These are phyloP conservation scores for Candida ortonii DNA, from an alignment of 805 yeast genomes.

Conservation along the genomic window DNA sequence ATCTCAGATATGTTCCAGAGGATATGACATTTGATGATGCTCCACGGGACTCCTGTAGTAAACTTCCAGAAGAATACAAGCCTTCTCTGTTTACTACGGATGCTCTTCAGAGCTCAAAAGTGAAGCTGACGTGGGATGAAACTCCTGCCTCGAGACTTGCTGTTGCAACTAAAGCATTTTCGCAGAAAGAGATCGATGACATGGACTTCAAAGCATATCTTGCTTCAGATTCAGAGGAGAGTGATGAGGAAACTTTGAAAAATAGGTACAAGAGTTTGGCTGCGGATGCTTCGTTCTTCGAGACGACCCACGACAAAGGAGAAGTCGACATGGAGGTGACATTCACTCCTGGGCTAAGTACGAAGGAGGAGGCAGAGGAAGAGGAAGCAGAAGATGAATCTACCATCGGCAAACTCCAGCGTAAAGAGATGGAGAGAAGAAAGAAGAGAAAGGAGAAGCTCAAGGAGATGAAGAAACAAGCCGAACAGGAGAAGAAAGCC, in stretches of 20 bases:
- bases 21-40: slow-evolving; percentile 83
- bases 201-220: slow-evolving; percentile 91
- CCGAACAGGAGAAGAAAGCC: slow-evolving; percentile 49
- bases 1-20: slow-evolving; percentile 88
- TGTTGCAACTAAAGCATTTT: slow-evolving; percentile 74
- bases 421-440: slow-evolving; percentile 92
- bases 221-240: slow-evolving; percentile 71
- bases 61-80: slow-evolving; percentile 72
- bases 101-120: slow-evolving; percentile 95
- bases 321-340: slow-evolving; percentile 94
- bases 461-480: slow-evolving; percentile 55
- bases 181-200: slow-evolving; percentile 83
- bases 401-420: slow-evolving; percentile 73
- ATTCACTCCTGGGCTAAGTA: slow-evolving; percentile 81
- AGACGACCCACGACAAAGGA: slow-evolving; percentile 40
- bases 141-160: slow-evolving; percentile 87
- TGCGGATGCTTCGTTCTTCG: slow-evolving; percentile 17
- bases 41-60: slow-evolving; percentile 69
- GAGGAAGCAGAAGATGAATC: slow-evolving; percentile 49
- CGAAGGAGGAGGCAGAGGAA: slow-evolving; percentile 35
- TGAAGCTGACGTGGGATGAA: slow-evolving; percentile 97
- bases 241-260: slow-evolving; percentile 45
- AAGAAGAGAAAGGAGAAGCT: slow-evolving; percentile 75
- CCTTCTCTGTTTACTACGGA: slow-evolving; percentile 85
- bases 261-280: slow-evolving; percentile 62